A percentile compares a stretch with the other conserved stretches of the same genome.
Conservation (phyloP, 371 early-diverging fungal species). For the Caulochytrium protostelioides region DNA sequence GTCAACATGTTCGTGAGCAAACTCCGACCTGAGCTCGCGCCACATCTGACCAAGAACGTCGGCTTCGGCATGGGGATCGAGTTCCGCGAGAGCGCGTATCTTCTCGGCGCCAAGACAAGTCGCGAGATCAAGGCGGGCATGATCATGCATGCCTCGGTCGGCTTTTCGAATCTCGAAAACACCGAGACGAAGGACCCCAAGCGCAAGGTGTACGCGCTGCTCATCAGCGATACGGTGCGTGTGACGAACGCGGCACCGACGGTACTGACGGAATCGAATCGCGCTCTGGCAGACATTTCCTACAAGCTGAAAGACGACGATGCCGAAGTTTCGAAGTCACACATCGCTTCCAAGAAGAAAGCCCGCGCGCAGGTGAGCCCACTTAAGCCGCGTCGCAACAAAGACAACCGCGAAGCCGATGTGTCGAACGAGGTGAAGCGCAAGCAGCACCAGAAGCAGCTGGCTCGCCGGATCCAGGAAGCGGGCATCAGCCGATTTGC, state of each 20-base stretch:
- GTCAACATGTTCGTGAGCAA: constrained; percentile 42
- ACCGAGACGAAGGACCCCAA: constrained; percentile 33
- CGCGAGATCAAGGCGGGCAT: constrained; percentile 53
- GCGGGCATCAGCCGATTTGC: constrained; percentile 61
- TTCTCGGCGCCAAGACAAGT: constrained; percentile 36
- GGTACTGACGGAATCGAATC: constrained; percentile 49
- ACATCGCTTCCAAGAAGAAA: constrained; percentile 7
- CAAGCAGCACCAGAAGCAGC: constrained; percentile 65
- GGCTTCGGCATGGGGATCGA: constrained; percentile 94
- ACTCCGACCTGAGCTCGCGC: constrained; percentile 65
- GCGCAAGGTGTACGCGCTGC: constrained; percentile 54
- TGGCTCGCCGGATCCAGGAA: constrained; percentile 44
- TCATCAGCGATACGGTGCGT: constrained; percentile 59
- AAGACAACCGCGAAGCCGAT: too few relatives aligned
- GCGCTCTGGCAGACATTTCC: constrained; percentile 47
- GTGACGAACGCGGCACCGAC: constrained; percentile 38
- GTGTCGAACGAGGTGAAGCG: constrained; percentile 54
- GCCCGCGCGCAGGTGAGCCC: constrained; percentile 11
- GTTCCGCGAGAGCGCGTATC: constrained; percentile 61
- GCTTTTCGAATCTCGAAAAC: constrained; percentile 65
- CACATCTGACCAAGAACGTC: constrained; percentile 54
- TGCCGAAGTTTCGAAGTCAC: constrained; percentile 19
- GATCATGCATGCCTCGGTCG: constrained; percentile 62
- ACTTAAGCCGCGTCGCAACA: too few relatives aligned
- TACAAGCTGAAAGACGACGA: constrained; percentile 40